phyloP scores from a whole-genome alignment of 75 land plant species.

The Sequoia sempervirens region DNA sequence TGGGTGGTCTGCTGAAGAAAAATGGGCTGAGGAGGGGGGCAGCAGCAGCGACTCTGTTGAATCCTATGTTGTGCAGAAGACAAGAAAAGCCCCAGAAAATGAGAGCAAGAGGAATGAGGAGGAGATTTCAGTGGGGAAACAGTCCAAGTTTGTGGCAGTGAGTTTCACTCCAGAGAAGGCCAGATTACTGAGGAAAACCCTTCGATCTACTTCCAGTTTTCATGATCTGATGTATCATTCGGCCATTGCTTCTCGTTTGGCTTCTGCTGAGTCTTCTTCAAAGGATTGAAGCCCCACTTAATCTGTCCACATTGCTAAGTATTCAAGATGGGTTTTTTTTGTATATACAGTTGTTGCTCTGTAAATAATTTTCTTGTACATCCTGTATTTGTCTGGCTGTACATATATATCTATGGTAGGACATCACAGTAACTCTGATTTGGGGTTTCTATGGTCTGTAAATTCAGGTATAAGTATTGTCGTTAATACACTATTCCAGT shows the following conservation, averaged over 20 bases:
- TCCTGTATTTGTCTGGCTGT: no score
- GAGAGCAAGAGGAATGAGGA: not conserved
- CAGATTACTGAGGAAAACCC: conserved; percentile 47
- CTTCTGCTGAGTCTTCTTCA: conserved; percentile 12
- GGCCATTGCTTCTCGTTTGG: conserved; percentile 82
- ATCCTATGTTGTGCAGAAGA: no score
- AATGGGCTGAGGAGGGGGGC: not conserved
- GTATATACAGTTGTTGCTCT: no score
- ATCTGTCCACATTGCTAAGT: not conserved
- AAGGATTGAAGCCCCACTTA: not conserved
- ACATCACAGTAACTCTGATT: no score
- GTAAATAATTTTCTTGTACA: no score
- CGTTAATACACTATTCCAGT: no score
- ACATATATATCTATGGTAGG: no score
- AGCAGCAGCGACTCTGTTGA: not conserved
- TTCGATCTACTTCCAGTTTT: conserved; percentile 30
- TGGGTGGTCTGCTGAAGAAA: not conserved
- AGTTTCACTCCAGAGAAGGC: conserved; percentile 78
- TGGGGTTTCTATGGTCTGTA: no score
- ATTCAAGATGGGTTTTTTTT: no score
- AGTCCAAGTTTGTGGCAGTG: conserved; percentile 21
- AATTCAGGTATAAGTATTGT: no score
- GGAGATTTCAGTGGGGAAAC: no score
- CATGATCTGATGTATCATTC: conserved; percentile 85
- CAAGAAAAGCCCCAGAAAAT: no score